Percentiles rank a stretch among this genome's conserved stretches.
Evolutionary conservation across 2,329 filamentous ascomycete genomes (phyloP).

Genomic region (Cryphonectria carpinicola): DNA sequence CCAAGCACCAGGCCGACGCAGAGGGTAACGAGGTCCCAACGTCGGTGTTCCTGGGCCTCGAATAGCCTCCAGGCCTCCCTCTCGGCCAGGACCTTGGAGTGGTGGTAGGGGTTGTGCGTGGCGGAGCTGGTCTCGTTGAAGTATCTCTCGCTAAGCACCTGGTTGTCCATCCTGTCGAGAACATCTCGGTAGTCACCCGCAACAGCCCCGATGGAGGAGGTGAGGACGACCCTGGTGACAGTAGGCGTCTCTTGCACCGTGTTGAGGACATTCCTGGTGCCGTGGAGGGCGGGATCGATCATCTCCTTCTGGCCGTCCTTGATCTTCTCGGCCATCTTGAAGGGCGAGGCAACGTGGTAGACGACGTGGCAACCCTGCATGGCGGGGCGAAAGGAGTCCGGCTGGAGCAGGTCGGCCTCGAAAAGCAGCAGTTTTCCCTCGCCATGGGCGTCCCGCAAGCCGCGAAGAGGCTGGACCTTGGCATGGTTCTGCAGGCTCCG

Average conservation of each 20-base stretch:
- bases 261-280: slow-evolving; percentile 35
- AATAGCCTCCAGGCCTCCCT: slow-evolving; percentile 35
- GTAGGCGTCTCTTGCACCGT: slow-evolving; percentile 32
- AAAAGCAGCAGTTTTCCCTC: slow-evolving; percentile 34
- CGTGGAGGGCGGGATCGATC: slow-evolving; percentile 36
- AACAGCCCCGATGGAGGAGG: slow-evolving; percentile 34
- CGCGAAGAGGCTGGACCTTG: slow-evolving; percentile 25
- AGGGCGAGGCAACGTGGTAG: slow-evolving; percentile 42
- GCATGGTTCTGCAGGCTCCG: slow-evolving; percentile 24
- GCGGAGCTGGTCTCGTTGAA: slow-evolving; percentile 36
- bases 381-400: slow-evolving; percentile 36
- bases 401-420: slow-evolving; percentile 37
- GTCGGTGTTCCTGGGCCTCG: slow-evolving; percentile 28
- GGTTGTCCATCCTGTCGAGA: slow-evolving; percentile 25
- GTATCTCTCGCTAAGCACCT: slow-evolving; percentile 31
- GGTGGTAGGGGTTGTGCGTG: slow-evolving; percentile 35
- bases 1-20: slow-evolving; percentile 36
- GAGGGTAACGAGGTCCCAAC: slow-evolving; percentile 37
- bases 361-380: slow-evolving; percentile 38
- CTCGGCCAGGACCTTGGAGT: slow-evolving; percentile 37
- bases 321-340: slow-evolving; percentile 35
- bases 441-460: slow-evolving; percentile 25
- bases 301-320: slow-evolving; percentile 34
- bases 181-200: slow-evolving; percentile 36
- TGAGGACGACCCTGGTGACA: slow-evolving; percentile 36